Base-by-base conservation (phyloP, 2,329 filamentous ascomycete species). In the Verticillium nubilum region DNA sequence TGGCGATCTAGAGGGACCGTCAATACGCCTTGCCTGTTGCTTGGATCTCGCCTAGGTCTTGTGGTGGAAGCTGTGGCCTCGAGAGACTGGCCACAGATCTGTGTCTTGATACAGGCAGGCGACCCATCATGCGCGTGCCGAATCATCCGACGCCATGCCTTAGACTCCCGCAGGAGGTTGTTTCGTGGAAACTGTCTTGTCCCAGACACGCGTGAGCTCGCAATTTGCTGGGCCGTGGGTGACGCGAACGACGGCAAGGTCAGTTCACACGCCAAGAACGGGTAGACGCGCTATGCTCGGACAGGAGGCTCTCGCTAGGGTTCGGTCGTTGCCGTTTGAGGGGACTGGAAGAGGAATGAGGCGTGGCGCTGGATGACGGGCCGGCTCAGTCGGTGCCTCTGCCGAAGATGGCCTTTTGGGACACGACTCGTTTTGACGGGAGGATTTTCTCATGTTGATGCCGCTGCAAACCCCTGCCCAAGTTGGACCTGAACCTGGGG, bases 351-450 rank as follows among this genome's bases (percentile, higher is more conserved):
- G 27, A 12, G 6, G 27, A 15, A 23, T 12, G 29, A 56, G 37
- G 31, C 31, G 54, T 56, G 54, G 54, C 54, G 54, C 31, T 56
- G 54, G 54, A 23, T 56, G 29, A 23, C 54, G 54, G 54, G 54
- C 54, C 54, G 54, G 29, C 26, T 35, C 25, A 56, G 27, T 33
- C 52, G 29, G 27, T 54, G 52, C 5, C 42, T 50, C 42, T 50
- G 52, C 19, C 25, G 52, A 53, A 28, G 52, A 19, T 17, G 12
- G 4, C 15, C 52, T 23, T 12, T 28, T 13, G 25, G 28, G n/a
- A n/a, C 7, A 19, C n/a, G 17, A 23, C 28, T n/a, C 28, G 23
- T 17, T 35, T 19, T 33, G 10, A 17, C 33, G 28, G 27, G 9
- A 33, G 29, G 52, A 12, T 29, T 28, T 28, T 33, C 28, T 54